phyloP scores from a whole-genome alignment of 2,329 filamentous ascomycete genomes.

The Grosmannia clavigera region DNA sequence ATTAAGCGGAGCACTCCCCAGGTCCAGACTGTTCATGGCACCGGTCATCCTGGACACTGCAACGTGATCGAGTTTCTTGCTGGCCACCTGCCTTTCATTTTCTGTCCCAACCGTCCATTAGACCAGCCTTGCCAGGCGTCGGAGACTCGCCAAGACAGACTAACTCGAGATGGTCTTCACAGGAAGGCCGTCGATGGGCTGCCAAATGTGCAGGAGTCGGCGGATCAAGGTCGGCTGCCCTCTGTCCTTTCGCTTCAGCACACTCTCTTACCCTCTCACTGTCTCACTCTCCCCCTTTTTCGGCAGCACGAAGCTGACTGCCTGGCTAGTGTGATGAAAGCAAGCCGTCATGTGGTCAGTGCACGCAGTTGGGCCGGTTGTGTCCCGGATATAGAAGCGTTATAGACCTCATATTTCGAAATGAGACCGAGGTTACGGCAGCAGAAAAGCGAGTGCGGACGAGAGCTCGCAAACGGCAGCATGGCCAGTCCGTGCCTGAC shows the following conservation, averaged over 20 bases:
- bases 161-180: slow-evolving; percentile 46
- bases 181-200: slow-evolving; percentile 54
- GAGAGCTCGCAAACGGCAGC: background rate
- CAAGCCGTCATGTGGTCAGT: slow-evolving; percentile 54
- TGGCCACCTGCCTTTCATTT: no score
- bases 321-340: slow-evolving; percentile 49
- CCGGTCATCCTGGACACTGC: no score
- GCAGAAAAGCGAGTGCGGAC: background rate
- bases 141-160: background rate
- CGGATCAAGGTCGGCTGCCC: slow-evolving; percentile 52
- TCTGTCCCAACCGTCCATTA: no score
- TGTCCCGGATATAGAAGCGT: slow-evolving; percentile 60
- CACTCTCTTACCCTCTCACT: no score
- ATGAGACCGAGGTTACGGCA: slow-evolving; percentile 48
- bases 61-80: no score
- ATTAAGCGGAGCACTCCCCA: no score
- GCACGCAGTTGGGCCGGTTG: slow-evolving; percentile 47
- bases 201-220: slow-evolving; percentile 61
- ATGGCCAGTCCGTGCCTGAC: background rate
- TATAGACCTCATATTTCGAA: slow-evolving; percentile 60
- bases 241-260: background rate
- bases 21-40: no score
- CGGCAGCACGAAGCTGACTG: slow-evolving; percentile 8
- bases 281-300: no score
- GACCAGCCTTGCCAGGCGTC: no score